These are phyloP conservation scores for Syncephalastrum sp. DNA, from an alignment of 371 early-diverging fungal genomes.

Conservation along the genomic window DNA sequence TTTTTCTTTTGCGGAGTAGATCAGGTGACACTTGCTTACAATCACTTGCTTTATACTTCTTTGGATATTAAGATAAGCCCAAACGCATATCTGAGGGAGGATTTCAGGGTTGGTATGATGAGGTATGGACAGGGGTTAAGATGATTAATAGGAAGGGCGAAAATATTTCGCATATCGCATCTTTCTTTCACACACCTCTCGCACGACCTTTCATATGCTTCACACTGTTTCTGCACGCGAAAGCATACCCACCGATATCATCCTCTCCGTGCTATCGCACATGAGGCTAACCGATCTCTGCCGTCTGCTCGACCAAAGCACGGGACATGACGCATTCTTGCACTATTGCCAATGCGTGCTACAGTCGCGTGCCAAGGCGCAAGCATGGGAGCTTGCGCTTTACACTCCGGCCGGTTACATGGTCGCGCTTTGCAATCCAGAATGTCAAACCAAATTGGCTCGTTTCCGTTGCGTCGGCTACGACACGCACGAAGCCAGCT, in stretches of 20 bases:
- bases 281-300: constrained; percentile 8
- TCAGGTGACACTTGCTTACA: too few species aligned
- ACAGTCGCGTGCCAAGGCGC: constrained; percentile 10
- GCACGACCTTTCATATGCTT: not conserved
- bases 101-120: too few species aligned
- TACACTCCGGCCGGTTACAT: constrained; percentile 13
- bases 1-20: too few species aligned
- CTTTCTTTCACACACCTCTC: not conserved
- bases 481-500: constrained; percentile 3
- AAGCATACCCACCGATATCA: constrained; percentile 11
- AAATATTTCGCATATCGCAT: not conserved
- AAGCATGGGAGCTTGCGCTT: constrained; percentile 12
- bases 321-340: not conserved
- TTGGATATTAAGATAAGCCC: too few species aligned
- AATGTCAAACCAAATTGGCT: constrained; percentile 7
- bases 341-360: constrained; percentile 10
- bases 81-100: too few species aligned
- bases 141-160: too few species aligned
- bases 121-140: too few species aligned
- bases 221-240: not conserved
- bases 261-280: constrained; percentile 6
- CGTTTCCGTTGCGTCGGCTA: constrained; percentile 10
- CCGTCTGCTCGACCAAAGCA: constrained; percentile 3
- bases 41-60: too few species aligned
- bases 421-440: constrained; percentile 10